Conservation (phyloP, 1,284 basidiomycete species). For the Chalciporus piperatoides region DNA sequence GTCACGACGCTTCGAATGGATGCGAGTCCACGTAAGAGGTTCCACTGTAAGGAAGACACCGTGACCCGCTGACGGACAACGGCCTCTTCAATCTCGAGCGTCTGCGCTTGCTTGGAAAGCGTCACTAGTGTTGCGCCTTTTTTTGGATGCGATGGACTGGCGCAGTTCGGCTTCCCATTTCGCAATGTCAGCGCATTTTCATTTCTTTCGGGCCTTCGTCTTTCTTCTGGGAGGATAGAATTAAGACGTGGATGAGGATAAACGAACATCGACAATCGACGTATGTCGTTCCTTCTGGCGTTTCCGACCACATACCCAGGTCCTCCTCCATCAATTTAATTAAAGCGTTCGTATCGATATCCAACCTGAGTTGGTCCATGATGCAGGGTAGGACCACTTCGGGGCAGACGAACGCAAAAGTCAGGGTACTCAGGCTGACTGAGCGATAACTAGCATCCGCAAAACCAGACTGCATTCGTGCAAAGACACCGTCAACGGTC, state of each 20-base stretch:
- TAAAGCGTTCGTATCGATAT: constrained; percentile 59
- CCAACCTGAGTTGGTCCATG: constrained; percentile 59
- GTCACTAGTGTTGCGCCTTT: constrained; percentile 44
- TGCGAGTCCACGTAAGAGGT: constrained; percentile 64
- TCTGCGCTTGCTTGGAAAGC: constrained; percentile 82
- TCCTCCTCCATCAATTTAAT: constrained; percentile 69
- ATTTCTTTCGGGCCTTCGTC: constrained; percentile 60
- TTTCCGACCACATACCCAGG: constrained; percentile 80
- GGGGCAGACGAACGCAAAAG: constrained; percentile 78
- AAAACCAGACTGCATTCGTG: constrained; percentile 42
- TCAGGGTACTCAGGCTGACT: no score
- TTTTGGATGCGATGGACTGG: constrained; percentile 78
- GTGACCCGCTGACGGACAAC: constrained; percentile 58
- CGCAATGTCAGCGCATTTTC: constrained; percentile 82
- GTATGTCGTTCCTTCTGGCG: constrained; percentile 74
- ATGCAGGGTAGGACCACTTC: constrained; percentile 62
- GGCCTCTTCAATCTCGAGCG: constrained; percentile 73
- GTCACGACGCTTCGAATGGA: constrained; percentile 63
- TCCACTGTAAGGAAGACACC: constrained; percentile 52
- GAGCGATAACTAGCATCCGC: constrained; percentile 71
- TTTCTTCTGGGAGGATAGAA: constrained; percentile 60
- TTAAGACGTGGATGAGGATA: constrained; percentile 34
- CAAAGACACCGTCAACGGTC: not conserved
- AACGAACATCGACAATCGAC: constrained; percentile 43
- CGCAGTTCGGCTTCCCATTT: constrained; percentile 95